Evolutionary conservation across 148 eudicot genomes (phyloP).

Genomic region (Arctostaphylos glauca): DNA sequence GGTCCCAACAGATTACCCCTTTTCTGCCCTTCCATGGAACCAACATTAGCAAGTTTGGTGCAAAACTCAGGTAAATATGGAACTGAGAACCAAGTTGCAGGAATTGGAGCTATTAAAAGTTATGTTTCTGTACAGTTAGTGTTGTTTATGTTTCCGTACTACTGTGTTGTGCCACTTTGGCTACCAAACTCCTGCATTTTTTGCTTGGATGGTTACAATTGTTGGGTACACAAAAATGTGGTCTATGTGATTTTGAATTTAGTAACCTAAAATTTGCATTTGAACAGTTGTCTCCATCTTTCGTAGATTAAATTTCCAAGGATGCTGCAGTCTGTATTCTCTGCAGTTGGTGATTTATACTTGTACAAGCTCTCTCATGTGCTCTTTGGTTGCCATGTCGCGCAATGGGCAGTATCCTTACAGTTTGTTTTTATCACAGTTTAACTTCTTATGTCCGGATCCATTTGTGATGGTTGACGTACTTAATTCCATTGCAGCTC

Average conservation of each 20-base stretch:
- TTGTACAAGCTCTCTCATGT: constrained; percentile 63
- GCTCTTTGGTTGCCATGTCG: constrained; percentile 56
- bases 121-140: background rate
- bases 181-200: background rate
- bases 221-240: background rate
- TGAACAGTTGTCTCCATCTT: constrained; percentile 3
- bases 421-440: background rate
- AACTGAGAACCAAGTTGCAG: background rate
- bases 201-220: background rate
- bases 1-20: background rate
- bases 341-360: constrained; percentile 90
- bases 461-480: constrained; percentile 17
- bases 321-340: constrained; percentile 64
- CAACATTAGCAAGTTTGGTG: background rate
- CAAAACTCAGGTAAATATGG: background rate
- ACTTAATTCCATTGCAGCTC: constrained; percentile 67
- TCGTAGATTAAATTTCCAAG: constrained; percentile 80
- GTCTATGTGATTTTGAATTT: background rate
- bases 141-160: background rate
- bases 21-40: background rate
- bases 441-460: background rate
- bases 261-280: background rate
- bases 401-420: constrained; percentile 96
- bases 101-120: background rate
- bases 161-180: background rate